Percentiles rank a stretch among this genome's conserved stretches.
phyloP scores from a whole-genome alignment of 2,329 filamentous ascomycete species.

The Epichloe coenophiala region DNA sequence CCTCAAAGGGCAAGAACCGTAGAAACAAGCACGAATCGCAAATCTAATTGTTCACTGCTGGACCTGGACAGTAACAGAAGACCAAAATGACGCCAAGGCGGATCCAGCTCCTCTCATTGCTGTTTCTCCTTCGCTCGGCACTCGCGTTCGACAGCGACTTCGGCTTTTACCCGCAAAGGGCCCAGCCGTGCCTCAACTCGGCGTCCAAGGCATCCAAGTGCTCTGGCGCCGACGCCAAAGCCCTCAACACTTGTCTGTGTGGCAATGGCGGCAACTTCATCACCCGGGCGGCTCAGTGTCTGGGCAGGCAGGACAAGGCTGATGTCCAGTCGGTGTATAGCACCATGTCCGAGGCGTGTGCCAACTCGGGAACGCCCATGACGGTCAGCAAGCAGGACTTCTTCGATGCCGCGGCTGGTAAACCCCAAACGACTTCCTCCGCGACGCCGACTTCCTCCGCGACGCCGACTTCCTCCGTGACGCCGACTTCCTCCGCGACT shows the following conservation, averaged over 20 bases:
- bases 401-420: constrained; percentile 13
- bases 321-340: constrained; percentile 30
- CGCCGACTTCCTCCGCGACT: neutral
- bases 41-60: too few relatives aligned
- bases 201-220: constrained; percentile 28
- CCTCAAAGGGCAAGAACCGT: too few relatives aligned
- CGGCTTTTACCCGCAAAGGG: constrained; percentile 18
- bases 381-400: constrained; percentile 28
- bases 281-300: constrained; percentile 30
- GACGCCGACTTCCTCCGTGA: neutral
- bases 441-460: neutral
- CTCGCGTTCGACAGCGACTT: constrained; percentile 19
- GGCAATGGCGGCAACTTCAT: constrained; percentile 35
- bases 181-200: constrained; percentile 27
- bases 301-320: constrained; percentile 20
- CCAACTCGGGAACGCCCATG: constrained; percentile 29
- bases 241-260: constrained; percentile 37
- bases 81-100: constrained; percentile 14
- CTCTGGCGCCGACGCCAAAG: constrained; percentile 21
- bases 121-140: constrained; percentile 14
- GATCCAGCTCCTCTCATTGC: constrained; percentile 13
- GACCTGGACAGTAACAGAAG: too few relatives aligned
- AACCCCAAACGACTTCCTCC: neutral
- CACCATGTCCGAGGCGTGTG: constrained; percentile 30
- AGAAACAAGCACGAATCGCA: too few relatives aligned